phyloP scores from a whole-genome alignment of 1,284 basidiomycete species.

The Ustilago sp. region DNA sequence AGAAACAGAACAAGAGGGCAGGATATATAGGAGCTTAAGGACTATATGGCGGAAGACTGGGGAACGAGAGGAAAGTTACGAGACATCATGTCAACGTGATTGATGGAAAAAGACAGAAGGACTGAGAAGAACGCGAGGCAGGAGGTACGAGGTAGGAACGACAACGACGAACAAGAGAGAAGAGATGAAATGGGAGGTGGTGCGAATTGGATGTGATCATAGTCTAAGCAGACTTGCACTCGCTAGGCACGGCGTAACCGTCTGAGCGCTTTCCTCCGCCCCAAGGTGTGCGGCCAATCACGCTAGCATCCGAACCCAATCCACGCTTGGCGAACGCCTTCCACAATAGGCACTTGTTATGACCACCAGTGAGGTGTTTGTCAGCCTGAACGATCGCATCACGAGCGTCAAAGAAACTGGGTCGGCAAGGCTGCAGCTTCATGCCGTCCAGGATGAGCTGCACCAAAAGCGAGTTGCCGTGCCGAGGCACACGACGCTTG shows the following conservation, averaged over 20 bases:
- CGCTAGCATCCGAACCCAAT: slow-evolving; percentile 70
- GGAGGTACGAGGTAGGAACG: neutral
- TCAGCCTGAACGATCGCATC: slow-evolving; percentile 96
- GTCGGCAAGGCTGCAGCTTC: slow-evolving; percentile 93
- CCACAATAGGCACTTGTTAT: slow-evolving; percentile 92
- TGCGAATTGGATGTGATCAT: no score
- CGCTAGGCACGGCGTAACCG: slow-evolving; percentile 71
- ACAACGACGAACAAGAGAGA: neutral
- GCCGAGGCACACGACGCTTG: slow-evolving; percentile 82
- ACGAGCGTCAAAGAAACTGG: slow-evolving; percentile 88
- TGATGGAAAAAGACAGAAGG: neutral
- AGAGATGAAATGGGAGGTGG: neutral
- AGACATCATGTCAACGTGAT: neutral
- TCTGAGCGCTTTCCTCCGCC: slow-evolving; percentile 80
- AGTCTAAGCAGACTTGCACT: slow-evolving; percentile 63
- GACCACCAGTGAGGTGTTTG: slow-evolving; percentile 86
- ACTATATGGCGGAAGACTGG: neutral
- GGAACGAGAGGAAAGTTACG: neutral
- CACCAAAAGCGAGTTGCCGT: slow-evolving; percentile 87
- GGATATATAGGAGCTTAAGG: neutral
- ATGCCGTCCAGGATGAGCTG: slow-evolving; percentile 91
- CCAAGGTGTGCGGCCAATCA: slow-evolving; percentile 84
- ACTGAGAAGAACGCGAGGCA: neutral
- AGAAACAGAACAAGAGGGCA: neutral
- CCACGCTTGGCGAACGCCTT: slow-evolving; percentile 85